These are phyloP conservation scores for Pichia nakasei DNA, from an alignment of 805 yeast genomes.

Conservation along the genomic window DNA sequence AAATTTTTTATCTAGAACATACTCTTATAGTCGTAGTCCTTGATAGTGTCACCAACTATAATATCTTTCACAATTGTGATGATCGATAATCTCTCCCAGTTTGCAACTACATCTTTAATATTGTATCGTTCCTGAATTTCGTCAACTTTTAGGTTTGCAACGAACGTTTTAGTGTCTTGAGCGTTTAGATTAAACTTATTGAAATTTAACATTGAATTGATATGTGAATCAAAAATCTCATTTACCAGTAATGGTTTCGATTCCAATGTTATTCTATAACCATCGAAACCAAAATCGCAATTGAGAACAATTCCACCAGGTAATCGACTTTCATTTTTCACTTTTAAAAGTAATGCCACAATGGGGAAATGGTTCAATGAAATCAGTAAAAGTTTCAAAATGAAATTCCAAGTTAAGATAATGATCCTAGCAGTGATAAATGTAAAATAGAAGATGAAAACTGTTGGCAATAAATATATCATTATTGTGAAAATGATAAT, in stretches of 20 bases:
- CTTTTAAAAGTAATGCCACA: conserved; percentile 67
- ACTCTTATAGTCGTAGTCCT: conserved; percentile 23
- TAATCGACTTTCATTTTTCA: conserved; percentile 65
- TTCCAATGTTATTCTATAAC: conserved; percentile 6
- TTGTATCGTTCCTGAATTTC: neutral
- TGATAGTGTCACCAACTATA: conserved; percentile 23
- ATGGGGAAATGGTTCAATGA: conserved; percentile 77
- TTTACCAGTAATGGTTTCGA: conserved; percentile 21
- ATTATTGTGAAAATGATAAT: conserved; percentile 78
- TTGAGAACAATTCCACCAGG: conserved; percentile 44
- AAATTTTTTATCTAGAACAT: conserved; percentile 22
- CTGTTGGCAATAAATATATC: conserved; percentile 76
- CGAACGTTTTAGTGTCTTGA: neutral
- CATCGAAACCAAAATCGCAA: conserved; percentile 11
- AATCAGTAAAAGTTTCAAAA: conserved; percentile 52
- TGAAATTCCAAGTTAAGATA: conserved; percentile 38
- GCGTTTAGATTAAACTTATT: conserved; percentile 18
- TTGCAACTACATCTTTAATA: conserved; percentile 14
- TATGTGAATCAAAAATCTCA: conserved; percentile 23
- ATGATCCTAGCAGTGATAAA: conserved; percentile 55
- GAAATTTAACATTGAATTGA: conserved; percentile 22
- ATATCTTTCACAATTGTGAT: conserved; percentile 15
- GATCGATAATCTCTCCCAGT: conserved; percentile 22
- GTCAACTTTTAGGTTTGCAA: conserved; percentile 6
- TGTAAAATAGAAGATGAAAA: conserved; percentile 69